Percentiles rank a stretch among this genome's conserved stretches.
Evolutionary conservation across 257 asterid genomes (phyloP).

Genomic region (Buddleja alternifolia): DNA sequence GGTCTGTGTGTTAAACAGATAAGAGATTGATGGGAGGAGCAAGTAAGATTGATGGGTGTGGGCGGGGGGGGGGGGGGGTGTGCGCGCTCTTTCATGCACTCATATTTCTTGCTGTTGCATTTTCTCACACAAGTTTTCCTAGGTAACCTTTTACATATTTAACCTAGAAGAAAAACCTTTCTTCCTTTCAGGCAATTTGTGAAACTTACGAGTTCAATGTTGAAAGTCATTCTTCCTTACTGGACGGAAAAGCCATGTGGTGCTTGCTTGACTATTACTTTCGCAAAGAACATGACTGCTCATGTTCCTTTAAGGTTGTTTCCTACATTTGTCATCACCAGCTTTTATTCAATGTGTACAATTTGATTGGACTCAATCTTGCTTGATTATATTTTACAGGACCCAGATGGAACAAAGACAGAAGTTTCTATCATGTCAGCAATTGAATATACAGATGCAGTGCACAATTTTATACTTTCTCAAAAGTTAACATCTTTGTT

Average conservation of each 20-base stretch:
- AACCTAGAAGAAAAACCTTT: neutral
- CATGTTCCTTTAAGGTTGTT: slow-evolving; percentile 68
- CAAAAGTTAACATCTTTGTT: slow-evolving; percentile 84
- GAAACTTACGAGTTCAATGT: slow-evolving; percentile 71
- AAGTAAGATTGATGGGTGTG: no score
- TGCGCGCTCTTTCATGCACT: slow-evolving; percentile 4
- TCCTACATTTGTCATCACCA: slow-evolving; percentile 15
- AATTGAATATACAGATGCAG: slow-evolving; percentile 91
- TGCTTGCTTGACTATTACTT: slow-evolving; percentile 96
- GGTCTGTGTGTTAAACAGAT: neutral
- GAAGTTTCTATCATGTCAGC: slow-evolving; percentile 87
- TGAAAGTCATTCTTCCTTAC: slow-evolving; percentile 68
- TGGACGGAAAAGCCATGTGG: slow-evolving; percentile 99
- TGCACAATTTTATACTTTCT: slow-evolving; percentile 90
- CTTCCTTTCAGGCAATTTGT: slow-evolving; percentile 74
- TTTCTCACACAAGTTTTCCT: neutral
- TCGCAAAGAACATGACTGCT: slow-evolving; percentile 70
- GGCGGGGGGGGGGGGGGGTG: no score
- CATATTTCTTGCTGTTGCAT: neutral
- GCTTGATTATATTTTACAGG: slow-evolving; percentile 48
- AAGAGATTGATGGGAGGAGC: slow-evolving; percentile 4
- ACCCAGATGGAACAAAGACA: slow-evolving; percentile 44
- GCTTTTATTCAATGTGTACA: slow-evolving; percentile 7
- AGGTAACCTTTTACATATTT: slow-evolving; percentile 17
- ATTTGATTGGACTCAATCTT: slow-evolving; percentile 16